phyloP scores from a whole-genome alignment of 345 rosid genomes.

The Garcia nutans region DNA sequence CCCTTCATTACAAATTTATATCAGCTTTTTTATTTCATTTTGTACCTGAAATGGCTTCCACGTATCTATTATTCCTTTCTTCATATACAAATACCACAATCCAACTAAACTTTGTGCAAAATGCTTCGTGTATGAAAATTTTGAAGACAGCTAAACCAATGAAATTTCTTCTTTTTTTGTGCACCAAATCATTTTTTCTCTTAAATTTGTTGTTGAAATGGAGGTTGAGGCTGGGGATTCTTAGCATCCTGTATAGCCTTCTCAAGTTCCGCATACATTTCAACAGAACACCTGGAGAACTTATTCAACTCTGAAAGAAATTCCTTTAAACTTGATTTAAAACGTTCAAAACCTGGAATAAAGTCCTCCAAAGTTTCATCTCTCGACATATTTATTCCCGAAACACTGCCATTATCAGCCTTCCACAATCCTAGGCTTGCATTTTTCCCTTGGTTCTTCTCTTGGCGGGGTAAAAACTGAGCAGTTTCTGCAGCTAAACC shows the following conservation, averaged over 20 bases:
- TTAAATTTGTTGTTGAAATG: slow-evolving; percentile 18
- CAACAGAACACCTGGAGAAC: slow-evolving; percentile 55
- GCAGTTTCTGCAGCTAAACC: slow-evolving; percentile 57
- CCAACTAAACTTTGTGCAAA: neutral
- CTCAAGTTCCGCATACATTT: slow-evolving; percentile 49
- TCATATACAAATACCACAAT: slow-evolving; percentile 32
- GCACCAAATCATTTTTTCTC: neutral
- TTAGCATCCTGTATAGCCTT: slow-evolving; percentile 49
- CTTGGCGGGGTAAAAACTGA: slow-evolving; percentile 68
- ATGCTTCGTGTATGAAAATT: neutral
- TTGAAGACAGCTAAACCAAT: neutral
- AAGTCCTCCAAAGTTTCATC: slow-evolving; percentile 59
- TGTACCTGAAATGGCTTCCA: neutral
- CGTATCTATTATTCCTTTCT: slow-evolving; percentile 16
- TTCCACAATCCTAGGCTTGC: slow-evolving; percentile 23
- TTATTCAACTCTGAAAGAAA: slow-evolving; percentile 53
- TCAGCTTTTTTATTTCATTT: slow-evolving; percentile 14
- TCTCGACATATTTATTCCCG: slow-evolving; percentile 38
- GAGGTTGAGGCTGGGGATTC: slow-evolving; percentile 18
- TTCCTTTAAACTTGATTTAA: slow-evolving; percentile 51
- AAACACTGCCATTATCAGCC: slow-evolving; percentile 38
- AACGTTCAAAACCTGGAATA: slow-evolving; percentile 51
- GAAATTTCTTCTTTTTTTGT: slow-evolving; percentile 1
- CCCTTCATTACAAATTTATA: neutral
- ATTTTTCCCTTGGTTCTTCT: slow-evolving; percentile 62